Base-by-base conservation (phyloP, 2,329 filamentous ascomycete species). In the Colletotrichum graminicola region DNA sequence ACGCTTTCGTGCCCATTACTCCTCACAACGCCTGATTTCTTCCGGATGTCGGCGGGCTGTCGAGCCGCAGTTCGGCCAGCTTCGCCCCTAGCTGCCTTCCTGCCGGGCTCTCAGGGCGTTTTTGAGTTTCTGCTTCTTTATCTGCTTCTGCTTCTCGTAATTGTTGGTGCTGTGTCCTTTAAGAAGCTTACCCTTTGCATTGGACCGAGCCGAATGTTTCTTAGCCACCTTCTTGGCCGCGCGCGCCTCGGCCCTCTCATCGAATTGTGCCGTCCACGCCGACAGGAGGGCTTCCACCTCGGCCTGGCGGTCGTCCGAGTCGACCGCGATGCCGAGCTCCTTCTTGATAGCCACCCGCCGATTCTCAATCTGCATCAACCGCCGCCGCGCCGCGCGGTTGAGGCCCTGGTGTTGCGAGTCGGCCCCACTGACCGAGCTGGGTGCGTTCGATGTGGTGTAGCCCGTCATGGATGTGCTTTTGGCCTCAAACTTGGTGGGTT, bases 41-140 rank as follows among this genome's bases (percentile, higher is more conserved):
- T n/a, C 36, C 39, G 49, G 59, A 36, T 43, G 39, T 55, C 23
- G 45, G 29, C 29, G 39, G 18, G 10, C 51, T 47, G 47, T 71
- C 67, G 21, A 69, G 66, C 59, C 47, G 56, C 59, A 72, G 32
- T 16, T 36, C 41, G 34, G 39, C 60, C 67, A 69, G 61, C 59
- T 69, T 60, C 43, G 59, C 54, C 23, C 60, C 69, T 61, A 72
- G 65, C 39, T 56, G 60, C 52, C 59, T 47, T 68, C 65, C 66
- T 72, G 69, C 47, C 66, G 54, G n/a, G 32, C 57, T 52, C 69
- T 54, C 34, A 72, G 54, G 47, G 69, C 69, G 21, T 59, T 12
- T 68, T 72, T 72, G 66, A 23, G 60, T 56, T 41, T 71, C 43
- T 73, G 68, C 66, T 75, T 73, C 36, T 66, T 67, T 57, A 66